These are phyloP conservation scores for Lactarius sanguifluus DNA, from an alignment of 768 basidiomycete species.

Conservation along the genomic window DNA sequence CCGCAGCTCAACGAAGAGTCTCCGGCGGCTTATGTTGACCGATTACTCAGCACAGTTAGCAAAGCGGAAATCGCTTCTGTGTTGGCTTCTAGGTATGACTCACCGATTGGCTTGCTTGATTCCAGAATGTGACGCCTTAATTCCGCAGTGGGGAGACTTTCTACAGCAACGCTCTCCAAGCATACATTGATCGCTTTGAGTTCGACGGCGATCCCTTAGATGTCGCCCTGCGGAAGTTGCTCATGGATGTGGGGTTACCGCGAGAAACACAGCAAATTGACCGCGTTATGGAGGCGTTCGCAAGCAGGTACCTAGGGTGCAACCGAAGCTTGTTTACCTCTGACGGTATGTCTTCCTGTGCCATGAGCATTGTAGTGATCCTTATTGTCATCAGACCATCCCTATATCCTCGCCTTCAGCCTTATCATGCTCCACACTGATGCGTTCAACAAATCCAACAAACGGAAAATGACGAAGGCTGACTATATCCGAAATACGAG, in stretches of 20 bases:
- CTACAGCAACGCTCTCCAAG: constrained; percentile 62
- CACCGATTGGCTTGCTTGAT: constrained; percentile 3
- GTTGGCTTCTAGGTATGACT: constrained; percentile 72
- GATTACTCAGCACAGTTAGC: constrained; percentile 62
- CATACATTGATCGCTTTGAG: constrained; percentile 75
- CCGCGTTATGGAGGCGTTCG: constrained; percentile 94
- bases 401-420: constrained; percentile 96
- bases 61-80: constrained; percentile 79
- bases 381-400: constrained; percentile 64
- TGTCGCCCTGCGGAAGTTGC: constrained; percentile 81
- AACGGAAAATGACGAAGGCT: constrained; percentile 93
- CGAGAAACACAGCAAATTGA: constrained; percentile 99
- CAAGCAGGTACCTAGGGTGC: constrained; percentile 76
- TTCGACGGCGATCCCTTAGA: constrained; percentile 84
- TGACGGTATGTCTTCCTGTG: constrained; percentile 52
- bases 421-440: constrained; percentile 99
- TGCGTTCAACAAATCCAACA: constrained; percentile 97
- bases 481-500: constrained; percentile 93
- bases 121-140: constrained; percentile 10
- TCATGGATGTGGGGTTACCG: constrained; percentile 91
- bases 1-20: constrained; percentile 61
- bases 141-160: constrained; percentile 64
- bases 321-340: constrained; percentile 79
- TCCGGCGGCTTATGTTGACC: constrained; percentile 63
- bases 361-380: constrained; percentile 2